Evolutionary conservation across 305 asterid species (phyloP).

Genomic region (Striga hermonthica): DNA sequence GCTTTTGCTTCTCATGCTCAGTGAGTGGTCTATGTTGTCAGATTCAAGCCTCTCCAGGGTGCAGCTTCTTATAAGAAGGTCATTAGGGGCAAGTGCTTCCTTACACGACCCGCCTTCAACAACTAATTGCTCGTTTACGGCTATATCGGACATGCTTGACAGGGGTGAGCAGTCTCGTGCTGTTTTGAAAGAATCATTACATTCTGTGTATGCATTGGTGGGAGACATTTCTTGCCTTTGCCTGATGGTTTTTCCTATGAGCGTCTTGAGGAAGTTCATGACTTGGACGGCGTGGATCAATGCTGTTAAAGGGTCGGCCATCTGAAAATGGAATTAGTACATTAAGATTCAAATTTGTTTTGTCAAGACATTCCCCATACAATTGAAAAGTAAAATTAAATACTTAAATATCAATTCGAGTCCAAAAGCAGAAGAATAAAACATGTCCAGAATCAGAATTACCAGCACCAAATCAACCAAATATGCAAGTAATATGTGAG

Average conservation of each 20-base stretch:
- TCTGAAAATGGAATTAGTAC: constrained; percentile 38
- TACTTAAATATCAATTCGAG: no score
- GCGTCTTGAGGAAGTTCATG: constrained; percentile 78
- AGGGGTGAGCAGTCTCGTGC: constrained; percentile 12
- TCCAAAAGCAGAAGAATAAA: no score
- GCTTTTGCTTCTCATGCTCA: constrained; percentile 36
- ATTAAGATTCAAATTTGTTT: not conserved
- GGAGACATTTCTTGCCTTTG: constrained; percentile 44
- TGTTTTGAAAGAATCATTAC: constrained; percentile 30
- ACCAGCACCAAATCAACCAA: no score
- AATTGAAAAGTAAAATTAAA: not conserved
- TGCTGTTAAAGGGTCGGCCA: constrained; percentile 85
- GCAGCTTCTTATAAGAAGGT: constrained; percentile 34
- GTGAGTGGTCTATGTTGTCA: constrained; percentile 26
- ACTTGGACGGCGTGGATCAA: constrained; percentile 90
- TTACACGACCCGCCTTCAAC: constrained; percentile 23
- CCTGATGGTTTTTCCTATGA: constrained; percentile 46
- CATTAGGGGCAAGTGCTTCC: constrained; percentile 19
- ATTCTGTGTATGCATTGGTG: constrained; percentile 24
- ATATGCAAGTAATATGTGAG: no score
- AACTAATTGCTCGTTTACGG: constrained; percentile 22
- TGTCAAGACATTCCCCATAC: not conserved
- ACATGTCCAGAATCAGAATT: no score
- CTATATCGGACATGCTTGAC: constrained; percentile 24
- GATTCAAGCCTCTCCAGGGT: constrained; percentile 37